Percentiles rank a stretch among this genome's conserved stretches.
phyloP scores from a whole-genome alignment of 2,329 filamentous ascomycete genomes.

The Fusarium austroafricanum region DNA sequence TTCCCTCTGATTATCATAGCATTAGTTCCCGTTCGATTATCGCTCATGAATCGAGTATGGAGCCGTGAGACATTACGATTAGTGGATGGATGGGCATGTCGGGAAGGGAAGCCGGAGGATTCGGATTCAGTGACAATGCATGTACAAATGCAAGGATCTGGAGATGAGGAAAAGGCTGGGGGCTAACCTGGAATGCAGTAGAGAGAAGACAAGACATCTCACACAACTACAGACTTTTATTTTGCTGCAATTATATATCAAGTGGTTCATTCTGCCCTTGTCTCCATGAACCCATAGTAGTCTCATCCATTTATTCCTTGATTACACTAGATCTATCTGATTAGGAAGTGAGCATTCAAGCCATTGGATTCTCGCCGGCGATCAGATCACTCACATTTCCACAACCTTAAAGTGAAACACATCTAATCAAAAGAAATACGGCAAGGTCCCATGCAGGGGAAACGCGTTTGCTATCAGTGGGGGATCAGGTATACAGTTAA shows the following conservation, averaged over 20 bases:
- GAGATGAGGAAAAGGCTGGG: constrained; percentile 48
- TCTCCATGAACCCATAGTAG: constrained; percentile 11
- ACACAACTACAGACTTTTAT: neutral
- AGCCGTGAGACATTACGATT: constrained; percentile 64
- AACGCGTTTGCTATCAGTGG: constrained; percentile 7
- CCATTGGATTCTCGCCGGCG: neutral
- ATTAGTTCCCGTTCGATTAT: constrained; percentile 70
- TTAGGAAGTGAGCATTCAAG: neutral
- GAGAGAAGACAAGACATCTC: neutral
- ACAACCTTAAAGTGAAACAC: constrained; percentile 1
- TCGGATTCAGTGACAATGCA: constrained; percentile 41
- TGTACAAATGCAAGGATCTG: constrained; percentile 7
- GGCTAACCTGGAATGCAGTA: constrained; percentile 11
- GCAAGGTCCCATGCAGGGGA: constrained; percentile 39
- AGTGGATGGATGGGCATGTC: constrained; percentile 62
- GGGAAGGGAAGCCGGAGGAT: constrained; percentile 65
- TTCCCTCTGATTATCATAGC: constrained; percentile 74
- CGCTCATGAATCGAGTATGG: constrained; percentile 71
- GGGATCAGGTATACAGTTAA: no score
- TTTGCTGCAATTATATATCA: neutral
- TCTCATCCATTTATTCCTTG: neutral
- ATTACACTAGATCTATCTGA: no score
- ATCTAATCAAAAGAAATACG: neutral
- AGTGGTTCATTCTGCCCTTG: constrained; percentile 10
- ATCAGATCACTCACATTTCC: neutral